Evolutionary conservation across 352 stramenopile species (phyloP).

Genomic region (Globisporangium ultimum): DNA sequence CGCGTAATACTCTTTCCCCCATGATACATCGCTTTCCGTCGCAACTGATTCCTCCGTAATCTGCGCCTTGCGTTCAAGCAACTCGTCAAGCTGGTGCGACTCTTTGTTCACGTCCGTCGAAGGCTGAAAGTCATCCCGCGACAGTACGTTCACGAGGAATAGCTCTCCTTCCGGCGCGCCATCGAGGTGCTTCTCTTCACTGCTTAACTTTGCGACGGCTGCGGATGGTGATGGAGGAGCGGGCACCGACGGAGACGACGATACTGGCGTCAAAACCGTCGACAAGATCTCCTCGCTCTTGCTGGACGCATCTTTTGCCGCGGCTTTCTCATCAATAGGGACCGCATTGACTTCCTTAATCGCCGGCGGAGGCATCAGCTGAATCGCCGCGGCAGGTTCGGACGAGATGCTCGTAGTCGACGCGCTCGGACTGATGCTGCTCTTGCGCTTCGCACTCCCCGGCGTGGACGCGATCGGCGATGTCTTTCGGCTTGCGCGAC

Average conservation of each 20-base stretch:
- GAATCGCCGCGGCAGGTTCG: no score
- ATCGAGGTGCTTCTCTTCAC: constrained; percentile 34
- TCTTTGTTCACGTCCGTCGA: constrained; percentile 31
- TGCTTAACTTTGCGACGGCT: constrained; percentile 18
- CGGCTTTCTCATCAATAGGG: no score
- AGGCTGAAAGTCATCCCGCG: constrained; percentile 37
- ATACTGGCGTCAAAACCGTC: not conserved
- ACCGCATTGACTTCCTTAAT: no score
- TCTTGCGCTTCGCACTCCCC: not conserved
- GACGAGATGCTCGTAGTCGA: not conserved
- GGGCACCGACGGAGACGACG: not conserved
- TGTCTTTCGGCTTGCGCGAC: constrained; percentile 1
- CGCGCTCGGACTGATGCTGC: not conserved
- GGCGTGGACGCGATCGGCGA: not conserved
- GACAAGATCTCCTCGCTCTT: not conserved
- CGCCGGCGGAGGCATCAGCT: no score
- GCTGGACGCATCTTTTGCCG: no score
- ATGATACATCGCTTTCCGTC: constrained; percentile 19
- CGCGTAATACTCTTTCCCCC: constrained; percentile 38
- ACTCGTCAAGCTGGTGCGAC: constrained; percentile 21
- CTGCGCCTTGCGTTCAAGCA: constrained; percentile 23
- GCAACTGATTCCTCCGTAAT: not conserved
- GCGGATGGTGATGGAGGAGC: no score
- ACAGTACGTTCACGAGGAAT: constrained; percentile 52
- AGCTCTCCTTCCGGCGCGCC: constrained; percentile 55